These are phyloP conservation scores for Trichocladium uniseriatum DNA, from an alignment of 495 filamentous ascomycete genomes.

Conservation along the genomic window DNA sequence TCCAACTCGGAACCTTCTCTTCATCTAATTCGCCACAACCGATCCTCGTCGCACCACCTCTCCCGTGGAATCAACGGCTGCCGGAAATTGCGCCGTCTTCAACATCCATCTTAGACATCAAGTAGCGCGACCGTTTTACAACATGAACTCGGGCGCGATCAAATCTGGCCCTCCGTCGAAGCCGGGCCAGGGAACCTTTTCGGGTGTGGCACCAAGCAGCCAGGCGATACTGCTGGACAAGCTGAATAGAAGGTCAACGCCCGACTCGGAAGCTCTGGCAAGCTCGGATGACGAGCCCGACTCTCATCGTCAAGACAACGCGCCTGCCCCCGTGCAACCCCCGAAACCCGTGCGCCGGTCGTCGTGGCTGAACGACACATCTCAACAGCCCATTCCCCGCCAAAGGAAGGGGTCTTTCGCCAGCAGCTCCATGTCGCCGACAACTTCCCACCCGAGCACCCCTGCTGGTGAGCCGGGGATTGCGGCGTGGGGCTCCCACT, in stretches of 20 bases:
- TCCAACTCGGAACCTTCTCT: not conserved
- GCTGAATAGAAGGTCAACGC: slow-evolving; percentile 70
- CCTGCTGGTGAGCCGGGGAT: slow-evolving; percentile 57
- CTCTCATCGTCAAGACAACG: slow-evolving; percentile 39
- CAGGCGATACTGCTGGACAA: slow-evolving; percentile 62
- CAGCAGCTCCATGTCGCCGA: slow-evolving; percentile 61
- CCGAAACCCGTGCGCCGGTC: slow-evolving; percentile 47
- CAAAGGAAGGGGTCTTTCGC: slow-evolving; percentile 52
- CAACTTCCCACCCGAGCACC: slow-evolving; percentile 64
- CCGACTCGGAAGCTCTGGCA: slow-evolving; percentile 84
- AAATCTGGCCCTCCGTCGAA: slow-evolving; percentile 37
- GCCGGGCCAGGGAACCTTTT: slow-evolving; percentile 30
- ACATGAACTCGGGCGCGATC: slow-evolving; percentile 36
- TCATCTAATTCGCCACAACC: not conserved
- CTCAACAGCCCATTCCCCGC: slow-evolving; percentile 31
- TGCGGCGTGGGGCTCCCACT: slow-evolving; percentile 52
- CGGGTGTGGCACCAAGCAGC: slow-evolving; percentile 37
- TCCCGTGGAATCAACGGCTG: not conserved
- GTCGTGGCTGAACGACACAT: slow-evolving; percentile 54
- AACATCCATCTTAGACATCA: not conserved
- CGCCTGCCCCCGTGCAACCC: slow-evolving; percentile 35
- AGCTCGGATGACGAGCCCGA: slow-evolving; percentile 88
- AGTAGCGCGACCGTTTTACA: not conserved
- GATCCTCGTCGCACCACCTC: not conserved
- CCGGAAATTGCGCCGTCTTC: not conserved